These are phyloP conservation scores for Botrytis fabae DNA, from an alignment of 2,329 filamentous ascomycete species.

Conservation along the genomic window DNA sequence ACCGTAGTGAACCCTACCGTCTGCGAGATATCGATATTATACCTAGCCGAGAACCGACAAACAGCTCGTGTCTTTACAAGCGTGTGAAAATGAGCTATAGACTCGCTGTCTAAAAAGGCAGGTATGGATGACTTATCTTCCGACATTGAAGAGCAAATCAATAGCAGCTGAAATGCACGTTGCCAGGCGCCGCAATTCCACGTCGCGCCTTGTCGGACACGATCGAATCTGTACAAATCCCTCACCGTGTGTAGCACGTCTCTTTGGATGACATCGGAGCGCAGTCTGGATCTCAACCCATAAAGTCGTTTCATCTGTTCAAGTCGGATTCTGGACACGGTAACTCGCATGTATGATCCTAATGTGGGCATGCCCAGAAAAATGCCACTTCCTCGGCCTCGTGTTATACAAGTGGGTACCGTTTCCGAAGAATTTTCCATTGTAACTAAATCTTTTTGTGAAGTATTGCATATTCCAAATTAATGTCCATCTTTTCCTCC, in stretches of 20 bases:
- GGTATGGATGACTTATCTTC: not conserved
- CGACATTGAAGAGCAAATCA: not conserved
- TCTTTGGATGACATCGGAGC: not conserved
- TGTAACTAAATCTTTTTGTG: not conserved
- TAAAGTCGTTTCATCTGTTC: not conserved
- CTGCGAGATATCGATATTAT: not conserved
- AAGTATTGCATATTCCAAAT: constrained; percentile 1
- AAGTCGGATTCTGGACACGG: not conserved
- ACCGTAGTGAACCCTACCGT: not conserved
- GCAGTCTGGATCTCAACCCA: not conserved
- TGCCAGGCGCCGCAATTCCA: not conserved
- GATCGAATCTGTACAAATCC: not conserved
- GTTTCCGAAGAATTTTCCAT: not conserved
- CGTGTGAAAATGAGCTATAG: not conserved
- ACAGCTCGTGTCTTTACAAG: not conserved
- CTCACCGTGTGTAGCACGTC: not conserved
- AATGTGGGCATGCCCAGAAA: not conserved
- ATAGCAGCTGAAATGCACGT: not conserved
- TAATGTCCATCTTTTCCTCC: not conserved
- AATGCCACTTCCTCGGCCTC: not conserved
- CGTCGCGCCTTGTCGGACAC: not conserved
- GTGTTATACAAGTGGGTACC: constrained; percentile 1
- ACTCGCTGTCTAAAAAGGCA: not conserved
- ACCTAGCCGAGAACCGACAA: not conserved
- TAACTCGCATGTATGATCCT: not conserved